phyloP scores from a whole-genome alignment of 768 basidiomycete species.

The Hericium rajendrae region DNA sequence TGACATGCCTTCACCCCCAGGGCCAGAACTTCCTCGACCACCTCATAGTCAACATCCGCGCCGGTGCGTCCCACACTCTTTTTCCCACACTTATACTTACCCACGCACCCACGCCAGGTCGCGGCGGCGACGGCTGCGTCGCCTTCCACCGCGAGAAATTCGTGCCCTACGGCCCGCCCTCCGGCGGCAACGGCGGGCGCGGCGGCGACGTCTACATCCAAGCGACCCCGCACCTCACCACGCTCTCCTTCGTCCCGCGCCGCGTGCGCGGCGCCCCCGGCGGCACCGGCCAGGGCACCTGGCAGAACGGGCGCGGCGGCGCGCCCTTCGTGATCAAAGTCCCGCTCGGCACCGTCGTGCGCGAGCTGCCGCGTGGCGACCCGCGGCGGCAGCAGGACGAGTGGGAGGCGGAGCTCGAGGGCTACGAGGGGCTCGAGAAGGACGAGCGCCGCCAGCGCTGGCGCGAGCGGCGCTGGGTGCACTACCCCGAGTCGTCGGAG shows the following conservation, averaged over 20 bases:
- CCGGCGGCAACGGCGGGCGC: conserved; percentile 85
- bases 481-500: conserved; percentile 62
- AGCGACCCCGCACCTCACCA: conserved; percentile 69
- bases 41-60: conserved; percentile 67
- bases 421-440: conserved; percentile 35
- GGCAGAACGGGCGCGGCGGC: conserved; percentile 75
- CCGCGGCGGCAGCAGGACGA: conserved; percentile 53
- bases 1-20: conserved; percentile 26
- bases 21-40: conserved; percentile 78
- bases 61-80: conserved; percentile 32
- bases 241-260: conserved; percentile 62
- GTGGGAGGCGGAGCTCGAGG: conserved; percentile 67
- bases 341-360: conserved; percentile 84
- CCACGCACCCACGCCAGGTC: conserved; percentile 38
- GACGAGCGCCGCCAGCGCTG: conserved; percentile 47
- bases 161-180: conserved; percentile 77
- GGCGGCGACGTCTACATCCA: conserved; percentile 84
- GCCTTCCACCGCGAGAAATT: conserved; percentile 91
- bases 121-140: conserved; percentile 84
- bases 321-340: conserved; percentile 69
- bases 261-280: conserved; percentile 63
- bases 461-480: conserved; percentile 65
- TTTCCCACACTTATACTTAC: neutral
- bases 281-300: conserved; percentile 69
- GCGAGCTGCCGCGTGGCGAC: conserved; percentile 61